phyloP scores from a whole-genome alignment of 306 rosid genomes.

The Neltuma alba region DNA sequence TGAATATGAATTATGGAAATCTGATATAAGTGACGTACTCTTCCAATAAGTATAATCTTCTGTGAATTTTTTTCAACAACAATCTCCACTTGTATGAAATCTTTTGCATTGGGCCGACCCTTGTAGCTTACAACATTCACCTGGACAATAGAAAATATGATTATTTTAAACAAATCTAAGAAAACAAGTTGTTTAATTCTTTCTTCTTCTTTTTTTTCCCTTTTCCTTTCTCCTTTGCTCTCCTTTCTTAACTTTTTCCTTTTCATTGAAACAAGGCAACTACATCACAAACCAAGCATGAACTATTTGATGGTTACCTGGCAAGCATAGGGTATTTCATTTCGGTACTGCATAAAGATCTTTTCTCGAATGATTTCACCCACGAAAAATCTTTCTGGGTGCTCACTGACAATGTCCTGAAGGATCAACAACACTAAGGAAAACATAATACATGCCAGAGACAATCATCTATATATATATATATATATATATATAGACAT shows the following conservation, averaged over 20 bases:
- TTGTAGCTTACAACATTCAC: conserved; percentile 86
- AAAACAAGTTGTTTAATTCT: conserved; percentile 4
- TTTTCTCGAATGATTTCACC: conserved; percentile 90
- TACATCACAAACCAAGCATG: conserved; percentile 23
- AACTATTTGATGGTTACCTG: conserved; percentile 61
- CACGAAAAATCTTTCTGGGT: conserved; percentile 41
- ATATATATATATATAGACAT: too few relatives aligned
- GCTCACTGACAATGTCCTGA: not conserved
- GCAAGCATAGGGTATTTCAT: conserved; percentile 88
- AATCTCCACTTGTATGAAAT: conserved; percentile 82
- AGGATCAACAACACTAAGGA: too few relatives aligned
- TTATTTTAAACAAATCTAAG: not conserved
- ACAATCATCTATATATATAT: too few relatives aligned
- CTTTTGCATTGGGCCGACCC: conserved; percentile 81
- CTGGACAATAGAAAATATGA: conserved; percentile 43
- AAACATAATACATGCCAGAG: too few relatives aligned
- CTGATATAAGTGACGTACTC: conserved; percentile 46
- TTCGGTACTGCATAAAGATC: conserved; percentile 89
- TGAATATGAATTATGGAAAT: conserved; percentile 16
- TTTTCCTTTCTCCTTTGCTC: conserved; percentile 3
- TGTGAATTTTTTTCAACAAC: conserved; percentile 84
- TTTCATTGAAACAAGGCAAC: not conserved
- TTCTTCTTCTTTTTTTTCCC: too few relatives aligned
- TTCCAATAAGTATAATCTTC: conserved; percentile 84
- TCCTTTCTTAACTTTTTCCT: not conserved